Conservation (phyloP, 2,329 filamentous ascomycete genomes). For the Colletotrichum viniferum region DNA sequence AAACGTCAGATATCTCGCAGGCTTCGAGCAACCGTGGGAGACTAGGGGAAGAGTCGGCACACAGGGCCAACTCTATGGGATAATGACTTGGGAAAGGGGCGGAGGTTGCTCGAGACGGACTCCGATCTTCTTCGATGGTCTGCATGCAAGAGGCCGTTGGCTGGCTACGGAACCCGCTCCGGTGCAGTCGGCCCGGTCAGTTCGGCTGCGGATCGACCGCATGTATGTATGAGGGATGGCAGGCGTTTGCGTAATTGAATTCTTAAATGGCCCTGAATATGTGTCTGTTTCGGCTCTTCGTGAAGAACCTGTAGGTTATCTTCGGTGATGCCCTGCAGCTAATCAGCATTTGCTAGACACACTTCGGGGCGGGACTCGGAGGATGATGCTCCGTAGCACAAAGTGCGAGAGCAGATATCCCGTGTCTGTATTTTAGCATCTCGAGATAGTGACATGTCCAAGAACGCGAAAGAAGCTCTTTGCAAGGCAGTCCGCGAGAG, state of each 20-base stretch:
- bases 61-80: conserved; percentile 8
- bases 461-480: not conserved
- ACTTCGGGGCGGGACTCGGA: not conserved
- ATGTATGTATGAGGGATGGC: conserved; percentile 25
- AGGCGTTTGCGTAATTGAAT: conserved; percentile 25
- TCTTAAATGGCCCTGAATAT: conserved; percentile 13
- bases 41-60: conserved; percentile 4
- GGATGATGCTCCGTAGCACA: not conserved
- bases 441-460: not conserved
- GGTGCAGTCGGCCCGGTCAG: not conserved
- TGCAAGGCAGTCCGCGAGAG: too few relatives aligned
- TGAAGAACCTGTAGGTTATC: not conserved
- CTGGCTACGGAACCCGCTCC: not conserved
- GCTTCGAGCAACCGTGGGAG: conserved; percentile 19
- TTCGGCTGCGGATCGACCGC: conserved; percentile 26
- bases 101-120: conserved; percentile 36
- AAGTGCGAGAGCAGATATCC: not conserved
- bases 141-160: not conserved
- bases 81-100: conserved; percentile 24
- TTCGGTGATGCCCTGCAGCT: not conserved
- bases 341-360: not conserved
- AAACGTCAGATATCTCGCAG: conserved; percentile 20
- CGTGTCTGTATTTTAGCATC: not conserved
- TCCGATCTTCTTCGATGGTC: conserved; percentile 15
- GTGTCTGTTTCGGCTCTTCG: not conserved